Base-by-base conservation (phyloP, 139 green algal genomes). In the Picochlorum sp. region DNA sequence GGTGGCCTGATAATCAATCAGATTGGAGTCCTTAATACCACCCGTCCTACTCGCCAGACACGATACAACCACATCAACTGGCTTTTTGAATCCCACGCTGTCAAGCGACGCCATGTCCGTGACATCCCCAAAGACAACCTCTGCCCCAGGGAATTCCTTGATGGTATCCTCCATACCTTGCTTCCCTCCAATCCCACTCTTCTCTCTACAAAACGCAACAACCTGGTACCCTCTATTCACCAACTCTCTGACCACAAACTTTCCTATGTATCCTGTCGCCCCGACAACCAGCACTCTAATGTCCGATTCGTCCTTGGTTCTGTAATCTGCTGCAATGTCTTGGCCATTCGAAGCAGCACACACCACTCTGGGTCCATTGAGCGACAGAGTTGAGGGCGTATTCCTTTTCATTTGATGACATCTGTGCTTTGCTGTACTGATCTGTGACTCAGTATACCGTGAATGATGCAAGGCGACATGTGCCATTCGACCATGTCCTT, bases 211-310 rank as follows among this genome's bases (percentile, higher is more conserved):
- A 55, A 98, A 86, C 11, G 88, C 88, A 3, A 87, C 80, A 6
- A 95, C 86, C 45, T 92, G 86, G 70, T 87, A 88, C 9, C 81
- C 82, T 3, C 81, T 75, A 20, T 60, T 63, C 2, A 89, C 66
- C 58, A 89, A 73, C 64, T 89, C 86, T 55, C 78, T 73, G 1
- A 78, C 76, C 18, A 95, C 88, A 67, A 81, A 92, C 62, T 86
- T 88, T 62, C 94, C 94, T 61, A 99, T 99, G 82, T 99, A 99
- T 14, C 94, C 94, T 1, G 94, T 99, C 32, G 87, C 73, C 1
- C 93, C 93, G 4, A 95, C 86, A 49, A 98, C 89, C 38, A 97
- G 66, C 23, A 97, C 89, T 6, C 78, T 82, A 11, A 96, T 63
- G 45, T 98, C 86, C 56, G 86, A 71, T 28, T 81, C 67, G 0